Base-by-base conservation (phyloP, 2,329 filamentous ascomycete species). In the Pyrenophora graminea region DNA sequence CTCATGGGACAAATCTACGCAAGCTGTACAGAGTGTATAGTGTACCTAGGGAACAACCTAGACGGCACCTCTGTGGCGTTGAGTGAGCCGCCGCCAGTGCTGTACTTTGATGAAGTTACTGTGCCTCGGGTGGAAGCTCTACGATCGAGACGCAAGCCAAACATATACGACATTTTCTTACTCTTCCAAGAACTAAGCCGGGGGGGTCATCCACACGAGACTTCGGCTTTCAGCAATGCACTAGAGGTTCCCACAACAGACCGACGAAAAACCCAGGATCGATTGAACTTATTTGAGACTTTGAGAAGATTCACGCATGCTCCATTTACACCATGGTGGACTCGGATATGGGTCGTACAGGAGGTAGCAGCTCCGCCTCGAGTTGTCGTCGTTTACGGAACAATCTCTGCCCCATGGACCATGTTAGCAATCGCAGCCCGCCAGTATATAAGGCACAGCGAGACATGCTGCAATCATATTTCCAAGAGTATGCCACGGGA, bases 1-100 rank as follows among this genome's bases (percentile, higher is more conserved):
- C 13, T 59, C 19, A 66, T 66, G 23, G 23, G 60, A 45, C 31
- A n/a, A 2, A 64, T 51, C 6, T 66, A 60, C 43, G 39, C n/a
- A n/a, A 13, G 19, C 3, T 58, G 45, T n/a, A 13, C 25, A 8
- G 27, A 36, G 7, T 59, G 59, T 6, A 19, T 58, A 13, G 51
- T 60, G 1, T 62, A 55, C 27, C 45, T 64, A 6, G 60, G 58
- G 23, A 1, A 42, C 56, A 41, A 23, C 6, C 41, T 53, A 1
- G 38, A 48, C 10, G 3, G 8, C 9, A 13, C 15, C 8, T 0
- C 7, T 34, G 8, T 10, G 21, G 6, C 45, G 10, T 34, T 30
- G 45, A 36, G 17, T 13, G 38, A 48, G 13, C 3, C 31, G 36
- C 32, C 21, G 27, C 10, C 3, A 0, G 3, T 33, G 8, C 12